Percentiles rank a stretch among this genome's conserved stretches.
These are phyloP conservation scores for Chlorella sorokiniana DNA, from an alignment of 139 green algal genomes.

Conservation along the genomic window DNA sequence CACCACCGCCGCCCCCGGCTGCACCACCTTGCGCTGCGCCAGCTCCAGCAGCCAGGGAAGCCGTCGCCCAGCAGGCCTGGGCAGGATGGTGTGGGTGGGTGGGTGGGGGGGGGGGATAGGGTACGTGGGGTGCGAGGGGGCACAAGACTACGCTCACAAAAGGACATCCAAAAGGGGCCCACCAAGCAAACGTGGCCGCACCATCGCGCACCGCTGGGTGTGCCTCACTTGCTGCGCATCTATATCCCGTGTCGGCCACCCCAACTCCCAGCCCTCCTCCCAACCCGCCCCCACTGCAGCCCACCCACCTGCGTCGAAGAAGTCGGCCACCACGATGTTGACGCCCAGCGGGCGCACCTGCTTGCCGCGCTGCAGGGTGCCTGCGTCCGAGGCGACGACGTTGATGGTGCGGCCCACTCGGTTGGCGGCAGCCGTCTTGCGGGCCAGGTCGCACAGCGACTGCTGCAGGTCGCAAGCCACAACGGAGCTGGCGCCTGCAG, in stretches of 20 bases:
- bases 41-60: conserved; percentile 64
- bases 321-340: conserved; percentile 72
- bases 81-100: background rate
- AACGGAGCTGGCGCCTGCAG: conserved; percentile 46
- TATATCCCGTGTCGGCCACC: too few species aligned
- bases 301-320: conserved; percentile 66
- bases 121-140: background rate
- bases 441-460: conserved; percentile 35
- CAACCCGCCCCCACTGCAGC: background rate
- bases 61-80: conserved; percentile 66
- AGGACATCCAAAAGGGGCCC: too few species aligned
- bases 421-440: conserved; percentile 56
- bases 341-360: conserved; percentile 62
- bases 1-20: conserved; percentile 58
- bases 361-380: conserved; percentile 50
- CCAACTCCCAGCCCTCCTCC: too few species aligned
- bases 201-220: too few species aligned
- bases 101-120: background rate
- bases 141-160: too few species aligned
- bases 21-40: conserved; percentile 56
- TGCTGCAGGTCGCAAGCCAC: conserved; percentile 64
- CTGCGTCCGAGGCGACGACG: conserved; percentile 55
- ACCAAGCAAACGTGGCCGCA: too few species aligned
- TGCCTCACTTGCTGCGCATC: background rate
- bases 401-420: conserved; percentile 43